phyloP scores from a whole-genome alignment of 148 eudicot species.

The Oxyria digyna region DNA sequence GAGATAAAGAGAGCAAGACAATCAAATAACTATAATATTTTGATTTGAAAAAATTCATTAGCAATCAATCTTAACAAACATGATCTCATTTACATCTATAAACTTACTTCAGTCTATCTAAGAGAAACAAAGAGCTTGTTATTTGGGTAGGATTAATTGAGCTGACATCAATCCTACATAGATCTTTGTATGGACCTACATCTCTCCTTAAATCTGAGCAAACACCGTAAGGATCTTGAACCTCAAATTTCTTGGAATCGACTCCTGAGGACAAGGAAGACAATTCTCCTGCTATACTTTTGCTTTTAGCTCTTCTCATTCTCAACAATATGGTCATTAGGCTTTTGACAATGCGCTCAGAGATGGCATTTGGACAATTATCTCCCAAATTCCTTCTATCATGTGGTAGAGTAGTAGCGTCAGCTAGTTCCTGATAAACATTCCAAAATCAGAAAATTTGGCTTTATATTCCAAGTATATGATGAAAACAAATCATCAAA shows the following conservation, averaged over 20 bases:
- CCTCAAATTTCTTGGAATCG: conserved; percentile 17
- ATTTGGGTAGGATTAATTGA: conserved; percentile 34
- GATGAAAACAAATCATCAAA: background rate
- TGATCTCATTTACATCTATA: background rate
- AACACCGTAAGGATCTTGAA: conserved; percentile 56
- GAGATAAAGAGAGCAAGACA: background rate
- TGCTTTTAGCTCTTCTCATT: conserved; percentile 32
- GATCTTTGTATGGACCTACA: conserved; percentile 47
- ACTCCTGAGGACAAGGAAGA: conserved; percentile 21
- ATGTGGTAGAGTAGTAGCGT: conserved; percentile 7
- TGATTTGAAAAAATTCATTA: background rate
- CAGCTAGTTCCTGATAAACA: conserved; percentile 24
- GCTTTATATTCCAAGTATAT: background rate
- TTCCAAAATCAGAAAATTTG: background rate
- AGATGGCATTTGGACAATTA: conserved; percentile 34
- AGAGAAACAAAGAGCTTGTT: conserved; percentile 26
- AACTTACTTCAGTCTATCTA: conserved; percentile 43
- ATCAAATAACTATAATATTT: background rate
- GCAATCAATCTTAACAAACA: background rate
- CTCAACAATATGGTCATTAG: conserved; percentile 41
- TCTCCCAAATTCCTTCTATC: background rate
- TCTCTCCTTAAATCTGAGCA: conserved; percentile 37
- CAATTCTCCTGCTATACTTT: conserved; percentile 19
- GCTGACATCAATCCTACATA: conserved; percentile 34
- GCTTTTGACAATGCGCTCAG: conserved; percentile 47